Evolutionary conservation across 148 eudicot genomes (phyloP), one percentile per base, ranked within the genome.

Genomic region (Diospyros lotus): DNA sequence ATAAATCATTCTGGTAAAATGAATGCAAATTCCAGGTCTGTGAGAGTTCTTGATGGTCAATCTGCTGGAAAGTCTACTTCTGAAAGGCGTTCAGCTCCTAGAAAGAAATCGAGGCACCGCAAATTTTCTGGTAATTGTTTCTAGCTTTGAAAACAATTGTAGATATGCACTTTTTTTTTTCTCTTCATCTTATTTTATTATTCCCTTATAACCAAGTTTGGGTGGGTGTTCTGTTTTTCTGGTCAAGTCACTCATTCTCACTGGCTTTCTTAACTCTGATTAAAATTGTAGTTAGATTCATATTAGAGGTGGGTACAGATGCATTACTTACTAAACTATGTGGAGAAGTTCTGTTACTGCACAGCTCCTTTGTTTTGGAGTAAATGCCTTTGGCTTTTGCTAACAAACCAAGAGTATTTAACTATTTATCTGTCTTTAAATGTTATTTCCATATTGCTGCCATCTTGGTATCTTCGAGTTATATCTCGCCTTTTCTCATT

Each of bases 81-180:
- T 58, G 86, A 73, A 69, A 87, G 76, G 81, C 89, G 64, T 68
- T 58, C 82, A 15, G 64, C 44, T 53, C 73, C 91, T 69, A 92
- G 86, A 78, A 92, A 77, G 88, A 91, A 77, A 77, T 65, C 85
- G 58, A 92, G 79, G 79, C 92, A 80, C 62, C 96, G 78, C 28
- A 93, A 83, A 78, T 83, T 68, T 78, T 87, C 90, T 73, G 85
- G 94, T 90, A 80, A 78, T n/a, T 50, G 50, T 66, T 43, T 68
- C 38, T 56, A 66, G 9, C 28, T 78, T 14, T 53, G 17, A 15
- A 54, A 1, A n/a, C 5, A 12, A 55, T 70, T 13, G 1, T 42
- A 40, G 11, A 14, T 15, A 42, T 40, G 18, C 13, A 42, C 9
- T 4, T 41, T 38, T n/a, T 11, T n/a, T 58, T 59, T 69, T 38